These are phyloP conservation scores for Phytophthora sansomeana DNA, from an alignment of 352 stramenopile genomes.

Conservation along the genomic window DNA sequence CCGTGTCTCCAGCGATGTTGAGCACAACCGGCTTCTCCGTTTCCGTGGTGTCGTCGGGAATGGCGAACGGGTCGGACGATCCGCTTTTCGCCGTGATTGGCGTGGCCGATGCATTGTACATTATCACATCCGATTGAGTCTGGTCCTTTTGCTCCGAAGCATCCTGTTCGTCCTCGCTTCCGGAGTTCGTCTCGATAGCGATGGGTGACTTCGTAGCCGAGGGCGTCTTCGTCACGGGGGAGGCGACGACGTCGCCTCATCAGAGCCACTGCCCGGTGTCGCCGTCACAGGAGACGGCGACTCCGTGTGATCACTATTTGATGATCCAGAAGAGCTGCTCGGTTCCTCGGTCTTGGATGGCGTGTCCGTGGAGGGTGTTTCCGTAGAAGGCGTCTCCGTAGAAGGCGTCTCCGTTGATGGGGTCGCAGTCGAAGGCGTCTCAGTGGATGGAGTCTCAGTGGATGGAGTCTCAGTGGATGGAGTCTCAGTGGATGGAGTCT, in stretches of 20 bases:
- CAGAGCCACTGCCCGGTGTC: conserved; percentile 6
- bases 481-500: conserved; percentile 10
- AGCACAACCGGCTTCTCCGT: conserved; percentile 57
- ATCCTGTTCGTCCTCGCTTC: conserved; percentile 34
- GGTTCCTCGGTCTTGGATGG: conserved; percentile 18
- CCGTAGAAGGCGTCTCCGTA: conserved; percentile 9
- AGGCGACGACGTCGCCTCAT: conserved; percentile 26
- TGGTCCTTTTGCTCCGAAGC: conserved; percentile 42
- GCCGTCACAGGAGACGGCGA: conserved; percentile 33
- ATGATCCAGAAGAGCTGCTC: conserved; percentile 16
- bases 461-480: no score
- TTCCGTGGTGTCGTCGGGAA: conserved; percentile 40
- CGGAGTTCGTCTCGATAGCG: conserved; percentile 54
- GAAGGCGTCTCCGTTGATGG: conserved; percentile 4
- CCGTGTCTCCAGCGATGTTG: conserved; percentile 48
- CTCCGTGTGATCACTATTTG: conserved; percentile 4
- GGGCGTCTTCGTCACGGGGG: conserved; percentile 28
- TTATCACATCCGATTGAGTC: conserved; percentile 57
- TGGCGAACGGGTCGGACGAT: conserved; percentile 61
- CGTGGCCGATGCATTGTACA: conserved; percentile 48
- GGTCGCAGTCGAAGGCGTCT: no score
- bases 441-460: no score
- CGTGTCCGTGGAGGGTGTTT: conserved; percentile 16
- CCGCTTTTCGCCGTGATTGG: conserved; percentile 35
- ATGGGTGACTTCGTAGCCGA: conserved; percentile 42